These are phyloP conservation scores for Parsonsia alboflavescens DNA, from an alignment of 257 asterid genomes.

Conservation along the genomic window DNA sequence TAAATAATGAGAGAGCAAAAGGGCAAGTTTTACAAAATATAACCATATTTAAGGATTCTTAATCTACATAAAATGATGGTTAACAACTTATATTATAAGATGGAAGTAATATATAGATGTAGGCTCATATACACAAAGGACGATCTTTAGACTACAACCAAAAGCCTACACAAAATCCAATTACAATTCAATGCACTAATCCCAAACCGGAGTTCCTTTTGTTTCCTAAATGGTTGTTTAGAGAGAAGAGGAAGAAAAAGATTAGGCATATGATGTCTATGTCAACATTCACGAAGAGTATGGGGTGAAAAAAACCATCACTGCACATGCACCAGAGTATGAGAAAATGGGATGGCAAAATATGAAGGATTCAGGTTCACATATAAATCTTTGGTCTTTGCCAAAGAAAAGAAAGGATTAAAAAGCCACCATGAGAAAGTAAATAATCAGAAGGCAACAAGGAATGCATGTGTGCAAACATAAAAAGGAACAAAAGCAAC, in stretches of 20 bases:
- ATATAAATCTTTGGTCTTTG: neutral
- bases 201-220: neutral
- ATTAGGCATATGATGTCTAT: neutral
- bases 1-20: too few relatives aligned
- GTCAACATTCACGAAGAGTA: neutral
- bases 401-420: too few relatives aligned
- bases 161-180: too few relatives aligned
- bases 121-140: too few relatives aligned
- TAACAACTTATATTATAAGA: too few relatives aligned
- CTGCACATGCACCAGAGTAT: neutral
- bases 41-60: too few relatives aligned
- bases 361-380: neutral
- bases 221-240: neutral
- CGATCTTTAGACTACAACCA: too few relatives aligned
- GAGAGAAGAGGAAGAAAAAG: neutral
- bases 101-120: too few relatives aligned
- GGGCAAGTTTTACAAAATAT: too few relatives aligned
- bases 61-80: too few relatives aligned
- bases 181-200: too few relatives aligned
- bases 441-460: neutral
- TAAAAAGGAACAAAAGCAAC: constrained; percentile 3
- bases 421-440: neutral
- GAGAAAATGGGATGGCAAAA: neutral
- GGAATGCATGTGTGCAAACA: neutral
- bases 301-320: neutral